These are phyloP conservation scores for Phoma sp. DNA, from an alignment of 2,329 filamentous ascomycete species.

Conservation along the genomic window DNA sequence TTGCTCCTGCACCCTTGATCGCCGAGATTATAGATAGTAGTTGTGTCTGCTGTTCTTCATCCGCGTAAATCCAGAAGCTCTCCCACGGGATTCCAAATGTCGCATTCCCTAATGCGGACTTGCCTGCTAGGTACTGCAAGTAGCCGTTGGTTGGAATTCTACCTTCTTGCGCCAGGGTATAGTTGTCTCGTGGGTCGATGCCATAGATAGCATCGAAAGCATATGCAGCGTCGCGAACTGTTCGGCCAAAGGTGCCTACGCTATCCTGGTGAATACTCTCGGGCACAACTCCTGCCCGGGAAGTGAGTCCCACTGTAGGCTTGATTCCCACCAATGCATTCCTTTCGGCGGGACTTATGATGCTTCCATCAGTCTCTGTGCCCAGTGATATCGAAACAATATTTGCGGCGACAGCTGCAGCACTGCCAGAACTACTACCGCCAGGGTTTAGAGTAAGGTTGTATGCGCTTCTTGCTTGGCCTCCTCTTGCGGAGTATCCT, in stretches of 20 bases:
- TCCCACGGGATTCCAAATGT: slow-evolving; percentile 76
- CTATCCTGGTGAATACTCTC: slow-evolving; percentile 73
- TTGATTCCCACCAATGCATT: slow-evolving; percentile 77
- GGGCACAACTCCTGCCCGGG: slow-evolving; percentile 65
- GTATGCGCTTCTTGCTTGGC: slow-evolving; percentile 59
- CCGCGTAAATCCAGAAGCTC: slow-evolving; percentile 71
- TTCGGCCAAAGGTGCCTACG: slow-evolving; percentile 72
- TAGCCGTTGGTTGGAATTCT: slow-evolving; percentile 66
- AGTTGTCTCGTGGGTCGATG: slow-evolving; percentile 68
- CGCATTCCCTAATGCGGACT: slow-evolving; percentile 64
- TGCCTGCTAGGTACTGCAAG: slow-evolving; percentile 62
- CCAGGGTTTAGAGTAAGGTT: slow-evolving; percentile 72
- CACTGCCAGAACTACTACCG: slow-evolving; percentile 73
- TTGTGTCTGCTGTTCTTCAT: slow-evolving; percentile 61
- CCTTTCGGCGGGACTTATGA: slow-evolving; percentile 75
- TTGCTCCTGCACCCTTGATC: slow-evolving; percentile 69
- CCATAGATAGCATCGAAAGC: slow-evolving; percentile 74
- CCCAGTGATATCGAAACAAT: slow-evolving; percentile 70
- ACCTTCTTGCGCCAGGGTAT: slow-evolving; percentile 65
- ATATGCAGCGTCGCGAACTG: slow-evolving; percentile 72
- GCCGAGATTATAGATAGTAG: slow-evolving; percentile 60
- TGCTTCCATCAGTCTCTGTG: slow-evolving; percentile 73
- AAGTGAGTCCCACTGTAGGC: slow-evolving; percentile 76
- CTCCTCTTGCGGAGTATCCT: slow-evolving; percentile 43
- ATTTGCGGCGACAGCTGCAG: slow-evolving; percentile 69